A percentile compares a stretch with the other conserved stretches of the same genome.
These are phyloP conservation scores for Magnolia changhungtana DNA, from an alignment of 164 flowering plant species.

Conservation along the genomic window DNA sequence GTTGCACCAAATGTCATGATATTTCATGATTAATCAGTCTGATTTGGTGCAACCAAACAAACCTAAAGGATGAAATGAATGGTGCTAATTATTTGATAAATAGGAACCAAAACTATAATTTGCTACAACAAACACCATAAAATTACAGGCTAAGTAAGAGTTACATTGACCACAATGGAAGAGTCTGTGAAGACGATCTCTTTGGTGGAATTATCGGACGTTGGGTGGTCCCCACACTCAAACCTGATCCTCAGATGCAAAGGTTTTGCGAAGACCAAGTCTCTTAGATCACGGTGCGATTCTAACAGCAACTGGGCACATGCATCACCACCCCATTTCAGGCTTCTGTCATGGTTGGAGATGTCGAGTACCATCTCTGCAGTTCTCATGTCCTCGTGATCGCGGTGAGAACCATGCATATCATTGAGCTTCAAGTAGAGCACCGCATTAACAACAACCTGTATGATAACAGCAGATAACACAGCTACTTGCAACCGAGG, in stretches of 20 bases:
- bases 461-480: slow-evolving; percentile 9
- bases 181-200: slow-evolving; percentile 50
- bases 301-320: slow-evolving; percentile 33
- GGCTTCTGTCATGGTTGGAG: slow-evolving; percentile 24
- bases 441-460: slow-evolving; percentile 62
- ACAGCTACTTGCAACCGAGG: neutral
- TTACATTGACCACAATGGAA: slow-evolving; percentile 49
- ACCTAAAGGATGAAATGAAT: no score
- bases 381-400: slow-evolving; percentile 23
- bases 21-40: no score
- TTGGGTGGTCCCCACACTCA: slow-evolving; percentile 49
- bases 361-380: slow-evolving; percentile 46
- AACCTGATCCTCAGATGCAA: slow-evolving; percentile 56
- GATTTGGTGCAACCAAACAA: no score
- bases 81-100: no score
- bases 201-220: slow-evolving; percentile 41
- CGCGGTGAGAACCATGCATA: slow-evolving; percentile 6
- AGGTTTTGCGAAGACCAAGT: slow-evolving; percentile 57
- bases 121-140: neutral
- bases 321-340: slow-evolving; percentile 24
- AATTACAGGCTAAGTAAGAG: slow-evolving; percentile 22
- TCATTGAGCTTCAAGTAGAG: slow-evolving; percentile 14
- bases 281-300: slow-evolving; percentile 44
- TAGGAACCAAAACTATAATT: neutral
- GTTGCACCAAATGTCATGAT: no score